phyloP scores from a whole-genome alignment of 202 grass and related monocot genomes.

The Schoenoplectus triqueter region DNA sequence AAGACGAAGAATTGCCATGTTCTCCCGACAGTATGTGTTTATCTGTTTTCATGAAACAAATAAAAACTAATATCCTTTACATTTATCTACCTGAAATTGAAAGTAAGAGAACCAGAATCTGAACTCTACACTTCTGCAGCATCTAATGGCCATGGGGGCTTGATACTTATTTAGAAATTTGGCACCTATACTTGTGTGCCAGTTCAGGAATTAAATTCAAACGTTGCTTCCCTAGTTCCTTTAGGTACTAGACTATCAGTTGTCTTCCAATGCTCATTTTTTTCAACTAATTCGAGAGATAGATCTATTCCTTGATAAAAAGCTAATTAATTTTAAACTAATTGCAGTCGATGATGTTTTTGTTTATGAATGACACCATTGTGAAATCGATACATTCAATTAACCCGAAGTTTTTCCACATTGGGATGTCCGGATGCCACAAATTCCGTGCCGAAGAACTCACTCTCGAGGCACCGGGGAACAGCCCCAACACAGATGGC shows the following conservation, averaged over 20 bases:
- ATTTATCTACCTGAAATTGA: not conserved
- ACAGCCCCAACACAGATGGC: conserved; percentile 77
- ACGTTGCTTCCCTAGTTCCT: not conserved
- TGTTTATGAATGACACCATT: conserved; percentile 45
- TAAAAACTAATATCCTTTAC: not conserved
- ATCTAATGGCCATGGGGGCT: no score
- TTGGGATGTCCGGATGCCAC: conserved; percentile 41
- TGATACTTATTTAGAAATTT: no score
- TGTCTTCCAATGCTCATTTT: no score
- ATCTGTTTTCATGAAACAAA: not conserved
- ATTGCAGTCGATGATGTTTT: conserved; percentile 55
- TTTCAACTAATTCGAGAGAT: not conserved
- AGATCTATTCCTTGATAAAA: no score
- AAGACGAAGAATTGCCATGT: conserved; percentile 62
- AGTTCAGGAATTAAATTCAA: not conserved
- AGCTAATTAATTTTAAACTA: not conserved
- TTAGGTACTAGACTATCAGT: no score
- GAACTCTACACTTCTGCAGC: no score
- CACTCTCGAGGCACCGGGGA: conserved; percentile 42
- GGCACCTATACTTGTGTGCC: no score
- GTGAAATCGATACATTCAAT: conserved; percentile 51
- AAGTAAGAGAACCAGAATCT: not conserved
- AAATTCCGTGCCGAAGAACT: conserved; percentile 40
- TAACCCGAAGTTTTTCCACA: conserved; percentile 83
- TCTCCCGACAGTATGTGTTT: conserved; percentile 54